phyloP scores from a whole-genome alignment of 192 early-diverging fungal species.

The Spinellus fusiger region DNA sequence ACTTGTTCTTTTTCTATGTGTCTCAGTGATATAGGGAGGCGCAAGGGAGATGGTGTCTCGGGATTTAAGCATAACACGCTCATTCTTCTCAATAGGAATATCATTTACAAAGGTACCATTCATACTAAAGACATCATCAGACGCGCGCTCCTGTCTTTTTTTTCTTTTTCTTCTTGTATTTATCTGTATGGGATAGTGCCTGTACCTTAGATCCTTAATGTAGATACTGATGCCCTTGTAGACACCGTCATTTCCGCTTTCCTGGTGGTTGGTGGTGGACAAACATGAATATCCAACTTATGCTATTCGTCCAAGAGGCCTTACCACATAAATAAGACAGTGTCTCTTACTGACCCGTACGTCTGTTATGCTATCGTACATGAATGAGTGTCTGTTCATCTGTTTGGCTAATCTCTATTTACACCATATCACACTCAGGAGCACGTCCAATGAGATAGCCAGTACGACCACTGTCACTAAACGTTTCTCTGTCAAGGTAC shows the following conservation, averaged over 20 bases:
- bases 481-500: background rate
- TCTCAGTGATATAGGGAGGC: background rate
- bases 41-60: background rate
- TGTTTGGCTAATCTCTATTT: background rate
- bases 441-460: conserved; percentile 8
- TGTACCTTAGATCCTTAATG: conserved; percentile 10
- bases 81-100: background rate
- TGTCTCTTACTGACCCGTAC: conserved; percentile 3
- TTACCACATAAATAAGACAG: conserved; percentile 17
- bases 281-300: background rate
- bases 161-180: no score
- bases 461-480: background rate
- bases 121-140: no score
- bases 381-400: background rate
- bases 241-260: background rate
- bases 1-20: background rate
- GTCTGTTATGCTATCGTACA: background rate
- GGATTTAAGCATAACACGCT: background rate
- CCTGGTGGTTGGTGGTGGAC: background rate
- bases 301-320: no score
- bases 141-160: no score
- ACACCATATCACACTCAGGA: conserved; percentile 1
- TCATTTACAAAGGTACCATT: conserved; percentile 13
- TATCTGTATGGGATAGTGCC: no score
- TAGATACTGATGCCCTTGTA: conserved; percentile 12